phyloP scores from a whole-genome alignment of 23 red algal genomes.

The Gracilaria vermiculophylla region DNA sequence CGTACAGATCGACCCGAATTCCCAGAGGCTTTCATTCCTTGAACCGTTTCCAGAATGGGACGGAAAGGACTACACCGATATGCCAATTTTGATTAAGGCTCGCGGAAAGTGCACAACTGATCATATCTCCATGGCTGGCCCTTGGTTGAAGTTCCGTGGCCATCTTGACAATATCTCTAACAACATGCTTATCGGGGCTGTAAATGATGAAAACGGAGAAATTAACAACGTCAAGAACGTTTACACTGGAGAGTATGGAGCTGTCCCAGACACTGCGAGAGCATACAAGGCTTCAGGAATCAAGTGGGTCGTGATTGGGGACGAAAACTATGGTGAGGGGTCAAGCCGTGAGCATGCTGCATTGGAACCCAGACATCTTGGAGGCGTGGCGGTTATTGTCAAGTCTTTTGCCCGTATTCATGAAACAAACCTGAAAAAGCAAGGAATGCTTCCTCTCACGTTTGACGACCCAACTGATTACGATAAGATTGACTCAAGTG shows the following conservation, averaged over 20 bases:
- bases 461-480: constrained; percentile 92
- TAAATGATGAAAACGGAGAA: constrained; percentile 96
- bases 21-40: constrained; percentile 82
- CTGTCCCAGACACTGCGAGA: constrained; percentile 94
- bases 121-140: constrained; percentile 99
- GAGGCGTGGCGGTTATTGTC: constrained; percentile 95
- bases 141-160: constrained; percentile 98
- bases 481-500: constrained; percentile 87
- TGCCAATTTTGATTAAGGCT: constrained; percentile 95
- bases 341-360: constrained; percentile 97
- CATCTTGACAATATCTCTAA: constrained; percentile 99
- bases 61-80: constrained; percentile 86
- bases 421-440: constrained; percentile 99
- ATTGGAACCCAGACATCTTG: constrained; percentile 92
- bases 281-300: constrained; percentile 88
- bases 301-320: constrained; percentile 95
- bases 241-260: constrained; percentile 83
- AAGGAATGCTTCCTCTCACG: constrained; percentile 98
- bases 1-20: constrained; percentile 61
- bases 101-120: constrained; percentile 99
- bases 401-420: constrained; percentile 96
- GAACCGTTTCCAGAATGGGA: constrained; percentile 92
- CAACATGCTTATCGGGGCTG: constrained; percentile 98
- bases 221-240: constrained; percentile 91
- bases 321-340: constrained; percentile 99